These are phyloP conservation scores for Dendrothele bispora DNA, from an alignment of 768 basidiomycete genomes.

Conservation along the genomic window DNA sequence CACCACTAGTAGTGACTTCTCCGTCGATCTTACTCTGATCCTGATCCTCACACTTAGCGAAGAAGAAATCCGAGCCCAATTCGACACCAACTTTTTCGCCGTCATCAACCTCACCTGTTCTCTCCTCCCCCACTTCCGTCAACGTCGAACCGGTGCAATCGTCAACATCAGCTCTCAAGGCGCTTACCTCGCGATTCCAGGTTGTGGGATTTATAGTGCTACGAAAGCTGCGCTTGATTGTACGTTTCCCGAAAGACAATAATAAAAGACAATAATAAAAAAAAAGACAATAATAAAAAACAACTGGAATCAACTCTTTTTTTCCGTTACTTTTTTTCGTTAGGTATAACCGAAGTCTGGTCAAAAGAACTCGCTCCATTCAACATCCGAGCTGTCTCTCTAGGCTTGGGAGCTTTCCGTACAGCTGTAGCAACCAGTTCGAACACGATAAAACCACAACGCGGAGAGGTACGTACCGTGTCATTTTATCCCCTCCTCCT, in stretches of 20 bases:
- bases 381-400: constrained; percentile 7
- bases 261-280: no score
- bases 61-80: constrained; percentile 14
- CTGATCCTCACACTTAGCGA: constrained; percentile 2
- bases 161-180: constrained; percentile 19
- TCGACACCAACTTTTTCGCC: constrained; percentile 27
- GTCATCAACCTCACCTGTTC: constrained; percentile 22
- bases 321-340: neutral
- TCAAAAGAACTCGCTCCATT: constrained; percentile 4
- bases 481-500: neutral
- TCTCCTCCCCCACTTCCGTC: constrained; percentile 27
- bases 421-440: constrained; percentile 12
- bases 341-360: constrained; percentile 5
- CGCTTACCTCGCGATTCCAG: neutral
- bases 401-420: constrained; percentile 14
- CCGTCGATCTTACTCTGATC: neutral
- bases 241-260: no score
- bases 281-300: no score
- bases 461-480: constrained; percentile 2
- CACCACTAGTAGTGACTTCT: neutral
- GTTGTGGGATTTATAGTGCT: constrained; percentile 16
- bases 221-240: constrained; percentile 19
- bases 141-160: constrained; percentile 12
- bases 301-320: constrained; percentile 1
- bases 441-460: constrained; percentile 3